Percentiles rank a stretch among this genome's conserved stretches.
phyloP scores from a whole-genome alignment of 1,284 basidiomycete species.

The Xerocomus nothofagi region DNA sequence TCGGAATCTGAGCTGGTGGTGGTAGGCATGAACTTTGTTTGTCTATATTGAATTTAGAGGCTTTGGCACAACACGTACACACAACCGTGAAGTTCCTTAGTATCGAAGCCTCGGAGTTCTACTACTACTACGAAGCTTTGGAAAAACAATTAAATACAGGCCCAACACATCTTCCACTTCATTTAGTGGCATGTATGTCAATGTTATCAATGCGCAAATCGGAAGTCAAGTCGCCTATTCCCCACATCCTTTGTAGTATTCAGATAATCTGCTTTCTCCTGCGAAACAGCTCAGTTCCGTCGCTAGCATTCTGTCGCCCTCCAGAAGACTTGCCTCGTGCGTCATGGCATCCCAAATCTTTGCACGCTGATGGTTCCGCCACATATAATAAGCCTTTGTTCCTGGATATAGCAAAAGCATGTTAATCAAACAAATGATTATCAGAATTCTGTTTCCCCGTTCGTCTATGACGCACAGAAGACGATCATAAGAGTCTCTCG shows the following conservation, averaged over 20 bases:
- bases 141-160: too few relatives aligned
- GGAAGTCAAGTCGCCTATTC: slow-evolving; percentile 40
- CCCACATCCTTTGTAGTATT: slow-evolving; percentile 42
- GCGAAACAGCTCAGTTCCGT: neutral
- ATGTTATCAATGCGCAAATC: slow-evolving; percentile 37
- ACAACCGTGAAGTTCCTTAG: slow-evolving; percentile 6
- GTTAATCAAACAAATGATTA: slow-evolving; percentile 44
- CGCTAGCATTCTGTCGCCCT: neutral
- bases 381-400: slow-evolving; percentile 52
- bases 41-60: slow-evolving; percentile 28
- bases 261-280: slow-evolving; percentile 45
- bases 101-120: too few relatives aligned
- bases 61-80: slow-evolving; percentile 18
- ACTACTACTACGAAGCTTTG: neutral
- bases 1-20: slow-evolving; percentile 54
- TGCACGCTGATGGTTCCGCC: slow-evolving; percentile 49
- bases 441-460: slow-evolving; percentile 50
- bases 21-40: slow-evolving; percentile 26
- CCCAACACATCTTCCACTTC: neutral
- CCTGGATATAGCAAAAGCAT: slow-evolving; percentile 50
- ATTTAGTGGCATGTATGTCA: neutral
- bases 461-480: slow-evolving; percentile 38
- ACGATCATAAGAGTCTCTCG: too few relatives aligned
- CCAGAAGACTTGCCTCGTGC: slow-evolving; percentile 38
- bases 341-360: slow-evolving; percentile 54